Evolutionary conservation across 352 stramenopile genomes (phyloP).

Genomic region (Pythium phragmitis): DNA sequence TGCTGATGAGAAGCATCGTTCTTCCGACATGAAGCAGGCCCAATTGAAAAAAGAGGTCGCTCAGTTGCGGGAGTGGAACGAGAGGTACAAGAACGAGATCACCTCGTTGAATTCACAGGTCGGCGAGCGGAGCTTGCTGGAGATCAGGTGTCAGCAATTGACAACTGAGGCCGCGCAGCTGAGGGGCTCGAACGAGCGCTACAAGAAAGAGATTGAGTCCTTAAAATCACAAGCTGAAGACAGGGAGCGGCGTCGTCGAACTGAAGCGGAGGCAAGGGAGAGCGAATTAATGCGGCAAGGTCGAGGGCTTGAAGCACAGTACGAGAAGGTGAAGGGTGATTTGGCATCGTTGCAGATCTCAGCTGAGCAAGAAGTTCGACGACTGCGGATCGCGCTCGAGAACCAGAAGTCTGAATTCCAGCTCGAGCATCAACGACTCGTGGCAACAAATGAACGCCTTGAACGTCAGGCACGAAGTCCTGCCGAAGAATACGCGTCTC

Average conservation of each 20-base stretch:
- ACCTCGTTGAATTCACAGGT: conserved; percentile 3
- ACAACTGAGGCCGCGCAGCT: conserved; percentile 7
- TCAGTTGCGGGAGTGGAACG: conserved; percentile 21
- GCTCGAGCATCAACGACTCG: conserved; percentile 25
- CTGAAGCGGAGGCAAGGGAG: conserved; percentile 22
- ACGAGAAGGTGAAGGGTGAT: conserved; percentile 43
- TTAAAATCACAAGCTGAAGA: conserved; percentile 21
- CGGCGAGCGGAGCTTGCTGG: neutral
- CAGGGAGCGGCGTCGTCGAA: conserved; percentile 21
- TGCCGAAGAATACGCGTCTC: conserved; percentile 7
- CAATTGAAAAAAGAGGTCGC: conserved; percentile 9
- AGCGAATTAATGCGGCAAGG: conserved; percentile 27
- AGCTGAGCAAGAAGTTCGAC: conserved; percentile 41
- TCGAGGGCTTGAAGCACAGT: conserved; percentile 31
- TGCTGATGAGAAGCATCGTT: conserved; percentile 9
- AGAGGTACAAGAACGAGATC: conserved; percentile 20
- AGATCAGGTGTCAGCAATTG: conserved; percentile 12
- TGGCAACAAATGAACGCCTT: conserved; percentile 25
- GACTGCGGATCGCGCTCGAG: conserved; percentile 41
- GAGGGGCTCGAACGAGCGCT: conserved; percentile 26
- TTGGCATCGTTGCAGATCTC: conserved; percentile 41
- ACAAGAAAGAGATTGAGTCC: conserved; percentile 26
- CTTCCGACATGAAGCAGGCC: conserved; percentile 9
- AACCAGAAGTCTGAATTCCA: conserved; percentile 30
- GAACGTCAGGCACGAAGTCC: conserved; percentile 21